Conservation (phyloP, 352 stramenopile species). For the Phytophthora podocarpi region DNA sequence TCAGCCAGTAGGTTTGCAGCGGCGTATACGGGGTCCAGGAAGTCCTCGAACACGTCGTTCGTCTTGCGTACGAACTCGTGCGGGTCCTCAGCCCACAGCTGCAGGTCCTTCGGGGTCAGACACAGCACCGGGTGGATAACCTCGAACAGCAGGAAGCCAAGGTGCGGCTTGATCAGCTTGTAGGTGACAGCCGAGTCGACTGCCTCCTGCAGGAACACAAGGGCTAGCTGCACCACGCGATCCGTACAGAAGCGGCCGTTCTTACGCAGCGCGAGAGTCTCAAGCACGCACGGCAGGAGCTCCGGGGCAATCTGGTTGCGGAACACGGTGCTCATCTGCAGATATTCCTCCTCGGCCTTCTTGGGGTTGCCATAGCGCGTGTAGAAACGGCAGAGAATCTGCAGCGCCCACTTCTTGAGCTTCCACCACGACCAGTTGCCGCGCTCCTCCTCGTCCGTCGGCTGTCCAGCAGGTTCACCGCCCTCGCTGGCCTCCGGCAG, state of each 20-base stretch:
- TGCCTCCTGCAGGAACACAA: slow-evolving; percentile 94
- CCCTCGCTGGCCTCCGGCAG: slow-evolving; percentile 89
- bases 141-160: slow-evolving; percentile 97
- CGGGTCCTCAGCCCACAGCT: slow-evolving; percentile 96
- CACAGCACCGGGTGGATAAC: slow-evolving; percentile 96
- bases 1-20: slow-evolving; percentile 95
- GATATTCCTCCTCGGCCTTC: slow-evolving; percentile 90
- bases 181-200: slow-evolving; percentile 96
- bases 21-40: slow-evolving; percentile 94
- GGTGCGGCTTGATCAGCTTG: slow-evolving; percentile 97
- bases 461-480: slow-evolving; percentile 86
- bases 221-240: slow-evolving; percentile 93
- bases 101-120: slow-evolving; percentile 93
- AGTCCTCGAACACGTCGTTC: slow-evolving; percentile 98
- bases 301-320: slow-evolving; percentile 92
- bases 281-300: slow-evolving; percentile 77
- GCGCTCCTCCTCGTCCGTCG: slow-evolving; percentile 91
- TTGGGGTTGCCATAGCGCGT: slow-evolving; percentile 96
- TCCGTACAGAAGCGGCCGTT: slow-evolving; percentile 96
- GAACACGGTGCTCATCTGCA: slow-evolving; percentile 95
- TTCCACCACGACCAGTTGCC: slow-evolving; percentile 97
- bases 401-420: slow-evolving; percentile 98
- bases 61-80: slow-evolving; percentile 98
- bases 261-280: slow-evolving; percentile 93
- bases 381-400: slow-evolving; percentile 98